Base-by-base conservation (phyloP, 352 stramenopile genomes). In the Chrysophaeum taylorii region DNA sequence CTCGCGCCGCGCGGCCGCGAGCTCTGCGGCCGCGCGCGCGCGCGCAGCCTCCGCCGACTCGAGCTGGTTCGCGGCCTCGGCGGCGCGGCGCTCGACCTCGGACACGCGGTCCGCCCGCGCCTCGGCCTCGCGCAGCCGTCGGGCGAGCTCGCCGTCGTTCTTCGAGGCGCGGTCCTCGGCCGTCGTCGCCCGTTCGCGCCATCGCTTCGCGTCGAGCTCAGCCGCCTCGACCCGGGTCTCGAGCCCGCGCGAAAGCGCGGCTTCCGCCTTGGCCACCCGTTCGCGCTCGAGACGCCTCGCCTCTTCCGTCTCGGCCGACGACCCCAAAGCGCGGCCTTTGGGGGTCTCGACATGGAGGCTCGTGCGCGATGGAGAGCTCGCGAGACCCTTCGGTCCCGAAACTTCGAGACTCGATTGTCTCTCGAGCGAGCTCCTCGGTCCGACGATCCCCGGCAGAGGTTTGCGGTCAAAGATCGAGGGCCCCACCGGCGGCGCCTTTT, bases 381-480 rank as follows among this genome's bases (percentile, higher is more conserved):
- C n/a, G n/a, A n/a, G n/a, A n/a, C n/a, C n/a, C n/a, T n/a, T n/a
- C n/a, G n/a, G n/a, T n/a, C n/a, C n/a, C n/a, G n/a, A n/a, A n/a
- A n/a, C n/a, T n/a, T n/a, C n/a, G n/a, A n/a, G n/a, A n/a, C n/a
- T n/a, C n/a, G n/a, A n/a, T n/a, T n/a, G n/a, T n/a, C n/a, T n/a
- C n/a, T n/a, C 42, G 62, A 37, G 29, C 2, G 31, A 29, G 35
- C 29, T 23, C 21, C 43, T 33, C 37, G 35, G 38, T 25, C 39
- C 66, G 15, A 25, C 5, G 43, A 68, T 68, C 5, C 43, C 45
- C 33, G 66, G 66, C 43, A 71, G 39, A 1, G 66, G 66, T 48
- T 71, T 64, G 33, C 45, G 57, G 62, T 71, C 66, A 0, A 71
- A 71, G 50, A 62, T 62, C 25, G 50, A 62, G n/a, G 1, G 48